Evolutionary conservation across 225 moss, liverwort and hornwort species (phyloP).

Genomic region (Pseudoscleropodium purum): DNA sequence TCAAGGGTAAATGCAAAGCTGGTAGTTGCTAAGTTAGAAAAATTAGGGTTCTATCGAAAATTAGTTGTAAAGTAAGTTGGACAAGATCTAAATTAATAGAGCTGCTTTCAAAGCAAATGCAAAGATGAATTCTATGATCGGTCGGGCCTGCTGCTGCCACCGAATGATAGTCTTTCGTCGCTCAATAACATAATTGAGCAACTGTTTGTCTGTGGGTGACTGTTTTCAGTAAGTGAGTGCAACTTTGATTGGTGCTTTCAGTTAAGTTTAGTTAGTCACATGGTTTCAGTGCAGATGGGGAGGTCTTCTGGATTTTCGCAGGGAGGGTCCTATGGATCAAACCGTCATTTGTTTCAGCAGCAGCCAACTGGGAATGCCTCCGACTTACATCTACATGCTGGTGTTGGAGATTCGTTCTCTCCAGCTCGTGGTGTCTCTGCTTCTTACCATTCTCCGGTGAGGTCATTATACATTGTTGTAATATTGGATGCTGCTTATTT

Average conservation of each 20-base stretch:
- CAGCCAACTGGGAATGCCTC: conserved; percentile 61
- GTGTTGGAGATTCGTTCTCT: conserved; percentile 63
- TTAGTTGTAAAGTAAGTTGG: background rate
- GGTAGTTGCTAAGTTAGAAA: background rate
- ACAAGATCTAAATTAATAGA: background rate
- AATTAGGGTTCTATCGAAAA: background rate
- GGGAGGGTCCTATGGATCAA: conserved; percentile 78
- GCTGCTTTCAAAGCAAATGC: background rate
- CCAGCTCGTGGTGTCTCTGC: conserved; percentile 58
- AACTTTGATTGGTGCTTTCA: conserved; percentile 8
- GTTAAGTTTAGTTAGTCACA: conserved; percentile 68
- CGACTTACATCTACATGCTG: conserved; percentile 62
- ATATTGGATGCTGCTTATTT: background rate
- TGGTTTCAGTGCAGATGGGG: conserved; percentile 91
- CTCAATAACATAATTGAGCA: background rate
- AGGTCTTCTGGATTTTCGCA: conserved; percentile 86
- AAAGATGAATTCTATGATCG: background rate
- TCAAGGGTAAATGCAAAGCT: background rate
- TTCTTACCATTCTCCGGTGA: conserved; percentile 82
- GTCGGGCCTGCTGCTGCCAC: background rate
- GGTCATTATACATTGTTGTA: background rate
- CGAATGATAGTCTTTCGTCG: background rate
- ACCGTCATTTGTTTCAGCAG: conserved; percentile 69
- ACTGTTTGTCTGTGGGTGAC: background rate
- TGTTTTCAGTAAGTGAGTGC: background rate